Base-by-base conservation (phyloP, 2,329 filamentous ascomycete genomes). In the Macrophomina pseudophaseolina region DNA sequence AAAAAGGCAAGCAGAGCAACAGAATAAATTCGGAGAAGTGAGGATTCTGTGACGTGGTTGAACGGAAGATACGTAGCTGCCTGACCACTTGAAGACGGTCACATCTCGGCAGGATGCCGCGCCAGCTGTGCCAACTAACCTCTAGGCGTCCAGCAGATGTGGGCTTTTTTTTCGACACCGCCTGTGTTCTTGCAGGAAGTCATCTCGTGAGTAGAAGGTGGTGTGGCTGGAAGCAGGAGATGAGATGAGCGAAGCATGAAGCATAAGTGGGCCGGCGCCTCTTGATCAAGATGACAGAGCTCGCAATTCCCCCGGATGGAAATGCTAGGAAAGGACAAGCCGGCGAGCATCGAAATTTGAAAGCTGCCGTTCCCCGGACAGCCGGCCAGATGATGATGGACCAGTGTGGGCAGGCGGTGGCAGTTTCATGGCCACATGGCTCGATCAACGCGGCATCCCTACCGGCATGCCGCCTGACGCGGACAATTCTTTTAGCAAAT, bases 291-390 rank as follows among this genome's bases (percentile, higher is more conserved):
- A 62, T 62, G 58, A 62, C 30, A 44, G 42, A 44, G 58, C 58
- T 38, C 32, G 58, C 32, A n/a, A 32, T 62, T 60, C 49, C 58
- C 58, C 58, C 58, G 58, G 58, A 62, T 35, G 23, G 23, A 23
- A 49, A 49, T 35, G 42, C 58, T 44, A 62, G 32, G 58, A 49
- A 16, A 18, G 58, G 58, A 30, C 42, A 62, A 35, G 32, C 12
- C 16, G 58, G 42, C 44, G 58, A 62, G 58, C 58, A 62, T 62
- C 58, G 58, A 62, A 62, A 62, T 62, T 62, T 62, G 58, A 49
- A 12, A 62, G 30, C n/a, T 35, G 58, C 44, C 30, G 40, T 49
- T 38, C 58, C 58, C 58, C 58, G 30, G 58, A 62, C 32, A 12
- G 44, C n/a, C 12, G 46, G 54, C 38, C 54, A 46, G 40, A 40